Evolutionary conservation across 768 basidiomycete species (phyloP).

Genomic region (Tubosaeta sp.): DNA sequence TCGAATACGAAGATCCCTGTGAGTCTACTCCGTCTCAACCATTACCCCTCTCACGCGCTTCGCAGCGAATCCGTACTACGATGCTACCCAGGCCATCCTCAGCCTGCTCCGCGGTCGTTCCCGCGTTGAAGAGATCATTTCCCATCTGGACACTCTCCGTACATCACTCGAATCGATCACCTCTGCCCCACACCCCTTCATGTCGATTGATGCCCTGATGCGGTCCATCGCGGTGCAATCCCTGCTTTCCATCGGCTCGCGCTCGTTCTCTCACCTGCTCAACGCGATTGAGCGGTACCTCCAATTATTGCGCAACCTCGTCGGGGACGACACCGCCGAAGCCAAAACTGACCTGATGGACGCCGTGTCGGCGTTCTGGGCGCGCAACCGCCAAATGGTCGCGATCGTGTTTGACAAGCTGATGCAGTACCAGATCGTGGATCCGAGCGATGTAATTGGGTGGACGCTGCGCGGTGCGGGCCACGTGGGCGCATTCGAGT

Average conservation of each 20-base stretch:
- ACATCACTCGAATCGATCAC: slow-evolving; percentile 53
- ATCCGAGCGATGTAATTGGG: slow-evolving; percentile 83
- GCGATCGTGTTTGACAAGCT: slow-evolving; percentile 95
- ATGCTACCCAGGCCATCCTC: slow-evolving; percentile 74
- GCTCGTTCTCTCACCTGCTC: slow-evolving; percentile 96
- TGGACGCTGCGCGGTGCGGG: slow-evolving; percentile 65
- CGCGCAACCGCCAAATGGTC: slow-evolving; percentile 78
- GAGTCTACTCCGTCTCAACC: slow-evolving; percentile 20
- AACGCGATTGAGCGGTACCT: slow-evolving; percentile 97
- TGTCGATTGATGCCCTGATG: slow-evolving; percentile 62
- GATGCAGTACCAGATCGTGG: slow-evolving; percentile 97
- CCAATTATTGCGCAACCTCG: slow-evolving; percentile 60
- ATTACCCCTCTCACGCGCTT: neutral
- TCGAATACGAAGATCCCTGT: slow-evolving; percentile 81
- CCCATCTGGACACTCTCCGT: slow-evolving; percentile 67
- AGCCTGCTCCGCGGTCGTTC: slow-evolving; percentile 78
- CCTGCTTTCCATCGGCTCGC: slow-evolving; percentile 84
- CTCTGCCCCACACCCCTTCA: slow-evolving; percentile 45
- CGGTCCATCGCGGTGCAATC: slow-evolving; percentile 85
- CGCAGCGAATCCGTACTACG: slow-evolving; percentile 71
- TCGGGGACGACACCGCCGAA: slow-evolving; percentile 41
- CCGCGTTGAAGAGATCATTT: slow-evolving; percentile 75
- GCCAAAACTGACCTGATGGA: slow-evolving; percentile 69
- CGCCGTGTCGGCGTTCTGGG: slow-evolving; percentile 78
- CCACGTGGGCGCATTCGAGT: slow-evolving; percentile 66